Percentiles rank a stretch among this genome's conserved stretches.
Conservation (phyloP, 352 stramenopile species). For the Globisporangium heterothallicum region DNA sequence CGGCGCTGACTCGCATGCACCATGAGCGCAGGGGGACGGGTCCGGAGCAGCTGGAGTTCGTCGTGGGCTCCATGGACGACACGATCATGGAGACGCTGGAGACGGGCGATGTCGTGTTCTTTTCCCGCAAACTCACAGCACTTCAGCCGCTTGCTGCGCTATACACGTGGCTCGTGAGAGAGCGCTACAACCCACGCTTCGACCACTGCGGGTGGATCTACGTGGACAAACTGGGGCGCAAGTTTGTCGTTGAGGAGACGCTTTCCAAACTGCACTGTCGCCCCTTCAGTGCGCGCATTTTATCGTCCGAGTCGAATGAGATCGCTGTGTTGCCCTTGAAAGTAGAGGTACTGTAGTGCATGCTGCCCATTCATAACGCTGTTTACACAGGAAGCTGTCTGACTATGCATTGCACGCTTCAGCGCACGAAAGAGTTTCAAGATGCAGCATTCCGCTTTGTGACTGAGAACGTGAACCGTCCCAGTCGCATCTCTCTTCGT, state of each 20-base stretch:
- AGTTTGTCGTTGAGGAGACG: conserved; percentile 84
- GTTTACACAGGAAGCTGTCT: too few species aligned
- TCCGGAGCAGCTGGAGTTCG: conserved; percentile 47
- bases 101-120: conserved; percentile 78
- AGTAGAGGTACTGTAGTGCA: conserved; percentile 20
- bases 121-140: conserved; percentile 63
- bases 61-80: conserved; percentile 81
- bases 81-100: conserved; percentile 83
- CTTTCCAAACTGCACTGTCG: conserved; percentile 71
- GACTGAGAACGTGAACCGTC: conserved; percentile 33
- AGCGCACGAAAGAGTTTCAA: conserved; percentile 63
- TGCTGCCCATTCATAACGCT: not conserved
- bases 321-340: conserved; percentile 78
- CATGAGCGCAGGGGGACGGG: conserved; percentile 29
- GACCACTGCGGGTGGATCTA: conserved; percentile 81
- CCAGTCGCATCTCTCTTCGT: conserved; percentile 59
- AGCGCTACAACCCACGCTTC: conserved; percentile 57
- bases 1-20: conserved; percentile 40
- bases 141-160: conserved; percentile 71
- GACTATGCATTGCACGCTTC: not conserved
- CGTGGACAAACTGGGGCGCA: conserved; percentile 72
- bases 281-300: conserved; percentile 67
- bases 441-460: conserved; percentile 56
- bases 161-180: conserved; percentile 52
- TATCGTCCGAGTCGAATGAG: conserved; percentile 65